These are phyloP conservation scores for Gossypioides kirkii DNA, from an alignment of 345 rosid genomes.

Conservation along the genomic window DNA sequence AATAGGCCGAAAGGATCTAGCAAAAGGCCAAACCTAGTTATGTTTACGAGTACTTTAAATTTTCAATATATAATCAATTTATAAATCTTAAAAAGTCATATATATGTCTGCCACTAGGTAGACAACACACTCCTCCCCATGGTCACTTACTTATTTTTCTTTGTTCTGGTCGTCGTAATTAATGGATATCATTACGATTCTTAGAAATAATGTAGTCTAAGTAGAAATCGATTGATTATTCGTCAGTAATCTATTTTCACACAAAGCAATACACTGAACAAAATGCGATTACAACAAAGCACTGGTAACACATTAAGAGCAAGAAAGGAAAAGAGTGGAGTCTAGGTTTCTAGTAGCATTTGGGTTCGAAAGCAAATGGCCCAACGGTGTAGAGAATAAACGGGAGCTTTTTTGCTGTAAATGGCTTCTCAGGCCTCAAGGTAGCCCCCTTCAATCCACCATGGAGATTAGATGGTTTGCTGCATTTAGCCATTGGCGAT, in stretches of 20 bases:
- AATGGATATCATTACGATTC: neutral
- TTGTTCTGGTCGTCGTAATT: neutral
- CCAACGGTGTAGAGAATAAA: constrained; percentile 60
- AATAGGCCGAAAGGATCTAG: neutral
- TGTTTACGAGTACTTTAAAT: neutral
- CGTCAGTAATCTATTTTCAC: constrained; percentile 6
- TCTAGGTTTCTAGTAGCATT: constrained; percentile 32
- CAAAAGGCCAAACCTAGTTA: neutral
- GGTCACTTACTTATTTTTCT: neutral
- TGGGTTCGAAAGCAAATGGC: constrained; percentile 78
- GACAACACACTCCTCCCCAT: constrained; percentile 11
- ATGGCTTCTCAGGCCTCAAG: constrained; percentile 44
- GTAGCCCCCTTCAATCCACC: constrained; percentile 53
- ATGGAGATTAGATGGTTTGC: constrained; percentile 42
- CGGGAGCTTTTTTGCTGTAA: constrained; percentile 25
- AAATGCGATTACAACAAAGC: constrained; percentile 1
- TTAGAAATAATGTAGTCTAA: neutral
- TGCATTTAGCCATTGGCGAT: constrained; percentile 41
- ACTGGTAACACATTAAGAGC: neutral
- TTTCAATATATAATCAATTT: neutral
- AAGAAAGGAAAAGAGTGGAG: neutral
- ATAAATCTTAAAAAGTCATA: neutral
- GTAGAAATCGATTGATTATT: neutral
- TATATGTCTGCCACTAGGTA: constrained; percentile 12
- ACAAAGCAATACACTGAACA: constrained; percentile 3